Evolutionary conservation across 371 early-diverging fungal species (phyloP).

Genomic region (Quaeritorhiza haematococci): DNA sequence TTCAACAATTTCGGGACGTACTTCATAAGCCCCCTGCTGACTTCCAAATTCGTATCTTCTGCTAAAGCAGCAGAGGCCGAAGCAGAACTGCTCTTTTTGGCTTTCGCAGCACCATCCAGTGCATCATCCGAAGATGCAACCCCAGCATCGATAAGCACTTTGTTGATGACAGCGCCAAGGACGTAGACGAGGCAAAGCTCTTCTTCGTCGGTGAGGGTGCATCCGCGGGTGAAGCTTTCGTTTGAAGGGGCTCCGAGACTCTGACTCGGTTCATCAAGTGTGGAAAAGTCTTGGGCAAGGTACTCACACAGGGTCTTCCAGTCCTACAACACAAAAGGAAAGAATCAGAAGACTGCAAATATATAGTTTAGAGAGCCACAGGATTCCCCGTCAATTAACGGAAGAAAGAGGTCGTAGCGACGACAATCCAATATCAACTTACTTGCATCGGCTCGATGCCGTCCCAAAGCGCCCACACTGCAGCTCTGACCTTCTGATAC

Average conservation of each 20-base stretch:
- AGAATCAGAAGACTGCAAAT: too few relatives aligned
- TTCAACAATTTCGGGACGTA: conserved; percentile 56
- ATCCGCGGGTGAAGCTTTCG: conserved; percentile 34
- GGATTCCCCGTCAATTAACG: too few relatives aligned
- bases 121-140: conserved; percentile 20
- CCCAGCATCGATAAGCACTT: conserved; percentile 23
- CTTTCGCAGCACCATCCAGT: conserved; percentile 22
- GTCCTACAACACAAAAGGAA: neutral
- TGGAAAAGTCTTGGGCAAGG: conserved; percentile 10
- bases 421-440: too few relatives aligned
- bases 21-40: conserved; percentile 53
- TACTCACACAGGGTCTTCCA: conserved; percentile 18
- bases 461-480: conserved; percentile 55
- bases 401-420: too few relatives aligned
- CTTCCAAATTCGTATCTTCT: conserved; percentile 34
- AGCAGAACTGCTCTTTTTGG: conserved; percentile 30
- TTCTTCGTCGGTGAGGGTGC: conserved; percentile 58
- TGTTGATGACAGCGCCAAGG: conserved; percentile 39
- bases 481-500: conserved; percentile 29
- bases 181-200: conserved; percentile 58
- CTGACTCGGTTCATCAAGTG: too few relatives aligned
- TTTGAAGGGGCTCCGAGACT: conserved; percentile 1
- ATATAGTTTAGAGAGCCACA: too few relatives aligned
- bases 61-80: conserved; percentile 16
- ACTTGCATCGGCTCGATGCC: conserved; percentile 35